These are phyloP conservation scores for Lindgomyces ingoldianus DNA, from an alignment of 495 filamentous ascomycete genomes.

Conservation along the genomic window DNA sequence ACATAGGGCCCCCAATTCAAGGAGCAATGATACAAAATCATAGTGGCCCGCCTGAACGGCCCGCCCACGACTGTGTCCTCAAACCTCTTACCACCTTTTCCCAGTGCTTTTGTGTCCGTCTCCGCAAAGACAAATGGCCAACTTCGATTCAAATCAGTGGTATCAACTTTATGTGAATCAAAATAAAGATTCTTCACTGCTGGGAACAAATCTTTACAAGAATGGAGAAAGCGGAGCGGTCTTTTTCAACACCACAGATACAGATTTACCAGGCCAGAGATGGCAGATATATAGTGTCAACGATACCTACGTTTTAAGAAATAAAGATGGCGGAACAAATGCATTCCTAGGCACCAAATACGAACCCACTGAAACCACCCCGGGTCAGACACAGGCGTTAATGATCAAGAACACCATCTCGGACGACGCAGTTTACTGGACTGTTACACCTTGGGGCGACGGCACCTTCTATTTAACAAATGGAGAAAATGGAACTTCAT, in stretches of 20 bases:
- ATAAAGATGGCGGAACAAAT: conserved; percentile 18
- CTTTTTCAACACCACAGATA: conserved; percentile 12
- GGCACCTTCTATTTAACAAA: conserved; percentile 29
- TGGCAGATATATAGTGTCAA: conserved; percentile 27
- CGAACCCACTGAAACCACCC: conserved; percentile 1
- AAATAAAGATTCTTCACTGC: not conserved
- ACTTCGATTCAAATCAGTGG: conserved; percentile 30
- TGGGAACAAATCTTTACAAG: conserved; percentile 13
- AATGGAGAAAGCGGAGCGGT: conserved; percentile 4
- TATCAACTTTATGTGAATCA: conserved; percentile 23
- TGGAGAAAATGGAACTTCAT: conserved; percentile 17
- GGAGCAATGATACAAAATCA: no score
- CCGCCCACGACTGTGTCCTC: not conserved
- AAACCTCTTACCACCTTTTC: not conserved
- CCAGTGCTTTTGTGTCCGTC: not conserved
- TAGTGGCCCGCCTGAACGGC: no score
- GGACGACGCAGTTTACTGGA: conserved; percentile 26
- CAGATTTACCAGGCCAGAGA: not conserved
- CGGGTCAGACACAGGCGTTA: conserved; percentile 9
- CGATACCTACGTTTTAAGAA: conserved; percentile 22
- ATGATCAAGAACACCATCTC: conserved; percentile 10
- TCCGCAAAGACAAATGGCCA: conserved; percentile 5
- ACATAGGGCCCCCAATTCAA: no score
- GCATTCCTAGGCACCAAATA: conserved; percentile 13
- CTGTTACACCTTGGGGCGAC: conserved; percentile 24